Conservation (phyloP, 169 alveolate species). For the Ichthyophthirius multifiliis region DNA sequence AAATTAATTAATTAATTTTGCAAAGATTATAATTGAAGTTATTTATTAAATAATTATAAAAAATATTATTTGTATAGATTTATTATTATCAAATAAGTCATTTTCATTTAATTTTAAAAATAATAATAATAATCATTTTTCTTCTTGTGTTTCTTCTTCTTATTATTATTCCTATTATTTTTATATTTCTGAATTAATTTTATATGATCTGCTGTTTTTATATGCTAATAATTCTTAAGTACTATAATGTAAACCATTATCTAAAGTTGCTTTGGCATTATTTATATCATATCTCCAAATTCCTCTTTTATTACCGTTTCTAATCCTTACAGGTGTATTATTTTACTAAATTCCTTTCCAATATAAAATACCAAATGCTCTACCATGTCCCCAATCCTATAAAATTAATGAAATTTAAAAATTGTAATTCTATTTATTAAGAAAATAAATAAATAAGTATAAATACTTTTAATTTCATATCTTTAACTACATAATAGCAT, state of each 20-base stretch:
- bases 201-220: not conserved
- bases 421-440: not conserved
- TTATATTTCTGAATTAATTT: no score
- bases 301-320: constrained; percentile 47
- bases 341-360: constrained; percentile 36
- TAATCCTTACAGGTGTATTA: constrained; percentile 30
- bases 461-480: constrained; percentile 25
- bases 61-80: no score
- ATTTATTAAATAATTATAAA: no score
- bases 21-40: no score
- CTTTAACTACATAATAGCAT: constrained; percentile 29
- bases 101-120: no score
- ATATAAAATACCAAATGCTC: constrained; percentile 42
- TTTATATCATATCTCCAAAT: constrained; percentile 41
- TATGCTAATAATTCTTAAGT: not conserved
- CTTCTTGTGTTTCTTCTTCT: no score
- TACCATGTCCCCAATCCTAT: constrained; percentile 42
- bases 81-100: no score
- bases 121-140: no score
- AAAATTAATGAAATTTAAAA: not conserved
- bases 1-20: no score
- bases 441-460: not conserved
- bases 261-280: constrained; percentile 6
- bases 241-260: constrained; percentile 32
- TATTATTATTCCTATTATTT: no score